Evolutionary conservation across 306 rosid species (phyloP), one percentile per base, ranked within the genome.

Genomic region (Cucurbita argyrosperma): DNA sequence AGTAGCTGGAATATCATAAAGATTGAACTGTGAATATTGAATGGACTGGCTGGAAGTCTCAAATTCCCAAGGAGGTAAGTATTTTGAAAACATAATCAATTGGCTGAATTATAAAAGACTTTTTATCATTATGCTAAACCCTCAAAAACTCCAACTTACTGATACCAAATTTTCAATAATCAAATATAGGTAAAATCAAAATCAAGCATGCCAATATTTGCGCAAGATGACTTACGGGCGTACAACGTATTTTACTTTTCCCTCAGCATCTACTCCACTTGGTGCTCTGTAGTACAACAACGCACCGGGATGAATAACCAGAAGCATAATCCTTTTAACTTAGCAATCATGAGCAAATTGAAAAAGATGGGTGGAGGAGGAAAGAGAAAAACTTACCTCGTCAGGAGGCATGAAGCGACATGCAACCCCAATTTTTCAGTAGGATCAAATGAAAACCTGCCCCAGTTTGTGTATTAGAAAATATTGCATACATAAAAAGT

Each of bases 371-470:
- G 18, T 47, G 12, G 54, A 47, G 18, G 38, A 21, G 58, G 74
- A 40, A 37, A 50, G 21, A 74, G 72, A 45, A 69, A 62, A 80
- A 43, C 76, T 78, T 76, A 92, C 98, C 98, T 90, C 8, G 98
- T 90, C 74, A 90, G 69, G 76, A 92, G 21, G 82, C 96, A 92
- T 15, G 98, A 92, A 55, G 98, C 96, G 58, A 88, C 77, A 76
- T 92, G 76, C 76, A 92, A 77, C 74, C 98, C 98, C 94, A 90
- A 87, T 79, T 81, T 85, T 72, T 83, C 80, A 53, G 77, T 13
- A 50, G 96, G 96, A 81, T 92, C 98, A 80, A 90, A 87, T 21
- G 96, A 87, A 84, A 92, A 92, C 83, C 98, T 92, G 87, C 72
- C 38, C 57, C 55, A 49, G 15, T 8, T 42, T 49, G 59, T 69